A percentile compares a stretch with the other conserved stretches of the same genome.
Conservation (phyloP, 169 alveolate genomes). For the Plasmodium coatneyi region DNA sequence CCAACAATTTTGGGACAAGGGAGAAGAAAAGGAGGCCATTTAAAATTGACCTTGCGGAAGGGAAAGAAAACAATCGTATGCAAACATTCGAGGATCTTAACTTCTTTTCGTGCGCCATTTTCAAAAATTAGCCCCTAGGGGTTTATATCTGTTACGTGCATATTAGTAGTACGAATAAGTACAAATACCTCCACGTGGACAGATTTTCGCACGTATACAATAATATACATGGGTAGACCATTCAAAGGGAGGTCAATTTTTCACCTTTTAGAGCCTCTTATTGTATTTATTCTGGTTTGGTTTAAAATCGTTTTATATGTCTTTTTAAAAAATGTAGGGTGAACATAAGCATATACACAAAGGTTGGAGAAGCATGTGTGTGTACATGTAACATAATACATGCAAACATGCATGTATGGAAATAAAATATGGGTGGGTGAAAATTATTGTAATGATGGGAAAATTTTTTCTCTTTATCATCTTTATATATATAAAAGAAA, state of each 20-base stretch:
- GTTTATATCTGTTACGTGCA: background rate
- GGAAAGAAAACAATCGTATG: background rate
- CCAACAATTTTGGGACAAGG: background rate
- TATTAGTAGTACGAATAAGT: background rate
- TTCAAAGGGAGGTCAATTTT: background rate
- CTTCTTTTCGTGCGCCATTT: background rate
- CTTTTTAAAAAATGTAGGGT: background rate
- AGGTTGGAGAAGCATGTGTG: background rate
- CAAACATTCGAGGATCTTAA: background rate
- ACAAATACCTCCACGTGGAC: background rate
- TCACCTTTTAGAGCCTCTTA: background rate
- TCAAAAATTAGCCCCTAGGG: background rate
- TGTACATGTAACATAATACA: background rate
- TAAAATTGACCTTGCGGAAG: background rate
- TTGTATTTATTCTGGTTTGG: background rate
- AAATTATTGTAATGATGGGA: background rate
- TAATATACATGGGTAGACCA: background rate
- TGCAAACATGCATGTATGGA: background rate
- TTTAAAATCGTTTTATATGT: slow-evolving; percentile 1
- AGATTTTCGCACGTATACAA: background rate
- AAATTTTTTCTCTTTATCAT: background rate
- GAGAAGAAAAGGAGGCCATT: background rate
- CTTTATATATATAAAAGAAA: background rate
- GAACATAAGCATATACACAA: background rate
- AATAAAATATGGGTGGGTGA: background rate